Evolutionary conservation across 2,329 filamentous ascomycete species (phyloP).

Genomic region (Amesomyces nigricolor): DNA sequence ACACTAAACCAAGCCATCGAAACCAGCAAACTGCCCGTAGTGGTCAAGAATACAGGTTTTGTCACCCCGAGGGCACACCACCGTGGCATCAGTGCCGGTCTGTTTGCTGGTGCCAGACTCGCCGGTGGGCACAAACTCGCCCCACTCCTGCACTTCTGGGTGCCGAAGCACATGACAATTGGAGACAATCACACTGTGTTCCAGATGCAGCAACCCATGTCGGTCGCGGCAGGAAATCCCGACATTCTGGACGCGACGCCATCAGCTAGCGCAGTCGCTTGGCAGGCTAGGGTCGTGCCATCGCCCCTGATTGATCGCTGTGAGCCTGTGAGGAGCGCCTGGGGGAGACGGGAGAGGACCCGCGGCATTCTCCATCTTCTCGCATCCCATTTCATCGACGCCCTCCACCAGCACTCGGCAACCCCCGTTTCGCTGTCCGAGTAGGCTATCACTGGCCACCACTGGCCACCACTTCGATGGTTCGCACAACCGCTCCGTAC

Average conservation of each 20-base stretch:
- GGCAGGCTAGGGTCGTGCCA: constrained; percentile 14
- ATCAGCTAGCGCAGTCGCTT: background rate
- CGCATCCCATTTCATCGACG: background rate
- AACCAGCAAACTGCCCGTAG: too few relatives aligned
- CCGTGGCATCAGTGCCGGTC: too few relatives aligned
- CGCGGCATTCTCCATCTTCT: constrained; percentile 24
- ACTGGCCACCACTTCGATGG: too few relatives aligned
- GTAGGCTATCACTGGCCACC: background rate
- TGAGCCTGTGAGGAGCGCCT: background rate
- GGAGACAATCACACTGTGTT: background rate
- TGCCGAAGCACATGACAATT: background rate
- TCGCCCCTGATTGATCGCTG: constrained; percentile 7
- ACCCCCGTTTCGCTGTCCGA: constrained; percentile 19
- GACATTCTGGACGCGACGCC: constrained; percentile 23
- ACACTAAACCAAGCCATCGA: too few relatives aligned
- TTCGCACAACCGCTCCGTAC: background rate
- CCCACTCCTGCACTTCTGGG: too few relatives aligned
- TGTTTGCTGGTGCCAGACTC: too few relatives aligned
- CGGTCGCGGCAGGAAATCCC: constrained; percentile 18
- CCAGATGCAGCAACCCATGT: background rate
- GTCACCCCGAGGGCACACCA: too few relatives aligned
- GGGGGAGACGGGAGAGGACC: background rate
- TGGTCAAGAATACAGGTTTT: too few relatives aligned
- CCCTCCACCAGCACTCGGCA: constrained; percentile 19
- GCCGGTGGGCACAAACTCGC: background rate